Conservation (phyloP, 2,329 filamentous ascomycete species). For the Ramularia endophylla region DNA sequence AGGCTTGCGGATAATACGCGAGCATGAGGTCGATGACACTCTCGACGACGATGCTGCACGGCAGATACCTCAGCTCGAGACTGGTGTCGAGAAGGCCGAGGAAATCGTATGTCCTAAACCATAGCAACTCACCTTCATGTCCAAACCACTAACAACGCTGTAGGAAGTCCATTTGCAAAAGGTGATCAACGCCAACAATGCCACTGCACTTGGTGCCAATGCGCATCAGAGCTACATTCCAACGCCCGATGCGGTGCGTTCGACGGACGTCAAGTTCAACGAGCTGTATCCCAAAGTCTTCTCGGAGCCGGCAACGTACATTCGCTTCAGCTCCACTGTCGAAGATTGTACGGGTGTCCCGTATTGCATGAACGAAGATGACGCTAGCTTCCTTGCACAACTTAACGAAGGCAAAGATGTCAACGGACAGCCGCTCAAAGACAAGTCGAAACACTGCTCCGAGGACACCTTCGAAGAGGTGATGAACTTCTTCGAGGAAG, state of each 20-base stretch:
- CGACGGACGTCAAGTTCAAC: constrained; percentile 72
- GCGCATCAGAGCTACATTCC: constrained; percentile 58
- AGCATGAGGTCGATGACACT: constrained; percentile 76
- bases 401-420: constrained; percentile 72
- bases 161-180: constrained; percentile 96
- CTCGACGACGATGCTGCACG: constrained; percentile 81
- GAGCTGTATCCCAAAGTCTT: constrained; percentile 75
- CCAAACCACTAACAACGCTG: constrained; percentile 20
- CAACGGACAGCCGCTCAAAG: constrained; percentile 24
- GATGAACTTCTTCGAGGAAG: constrained; percentile 93
- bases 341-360: constrained; percentile 86
- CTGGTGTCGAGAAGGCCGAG: constrained; percentile 93
- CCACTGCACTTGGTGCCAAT: constrained; percentile 51
- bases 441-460: constrained; percentile 56
- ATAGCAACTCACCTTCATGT: constrained; percentile 10
- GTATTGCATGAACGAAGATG: constrained; percentile 93
- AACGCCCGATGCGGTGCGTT: constrained; percentile 57
- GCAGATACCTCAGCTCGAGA: constrained; percentile 79
- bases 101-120: constrained; percentile 72
- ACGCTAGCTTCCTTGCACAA: constrained; percentile 75
- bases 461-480: constrained; percentile 91
- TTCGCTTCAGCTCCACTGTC: constrained; percentile 95
- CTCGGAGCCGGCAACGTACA: constrained; percentile 83
- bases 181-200: constrained; percentile 60
- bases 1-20: constrained; percentile 76